These are phyloP conservation scores for Parasitella parasitica DNA, from an alignment of 371 early-diverging fungal genomes.

Conservation along the genomic window DNA sequence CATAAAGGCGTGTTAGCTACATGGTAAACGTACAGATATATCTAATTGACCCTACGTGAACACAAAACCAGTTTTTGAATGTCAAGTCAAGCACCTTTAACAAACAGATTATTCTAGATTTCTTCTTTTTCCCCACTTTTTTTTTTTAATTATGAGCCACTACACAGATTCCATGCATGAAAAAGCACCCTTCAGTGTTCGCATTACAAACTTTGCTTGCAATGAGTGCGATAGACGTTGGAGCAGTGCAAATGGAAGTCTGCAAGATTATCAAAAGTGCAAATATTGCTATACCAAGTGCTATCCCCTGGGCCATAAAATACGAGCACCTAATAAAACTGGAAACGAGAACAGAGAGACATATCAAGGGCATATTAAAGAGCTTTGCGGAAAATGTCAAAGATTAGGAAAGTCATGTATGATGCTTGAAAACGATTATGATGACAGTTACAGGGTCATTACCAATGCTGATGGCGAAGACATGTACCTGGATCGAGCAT, in stretches of 20 bases:
- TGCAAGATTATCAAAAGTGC: constrained; percentile 2
- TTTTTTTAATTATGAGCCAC: neutral
- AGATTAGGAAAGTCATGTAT: constrained; percentile 6
- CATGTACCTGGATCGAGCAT: neutral
- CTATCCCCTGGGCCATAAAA: neutral
- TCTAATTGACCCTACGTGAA: no score
- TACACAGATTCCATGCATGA: neutral
- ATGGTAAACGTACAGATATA: no score
- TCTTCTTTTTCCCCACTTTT: neutral
- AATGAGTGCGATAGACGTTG: neutral
- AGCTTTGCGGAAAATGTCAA: constrained; percentile 5
- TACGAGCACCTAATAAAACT: neutral
- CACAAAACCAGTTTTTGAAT: no score
- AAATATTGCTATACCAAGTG: neutral
- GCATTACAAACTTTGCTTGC: neutral
- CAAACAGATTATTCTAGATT: no score
- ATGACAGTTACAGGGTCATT: neutral
- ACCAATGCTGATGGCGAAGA: neutral
- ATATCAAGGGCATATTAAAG: neutral
- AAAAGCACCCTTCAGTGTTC: neutral
- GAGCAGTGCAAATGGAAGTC: constrained; percentile 2
- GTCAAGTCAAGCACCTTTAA: no score
- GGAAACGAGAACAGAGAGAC: constrained; percentile 7
- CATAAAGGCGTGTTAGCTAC: no score
- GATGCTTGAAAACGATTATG: neutral